These are phyloP conservation scores for Epichloe sibirici DNA, from an alignment of 2,329 filamentous ascomycete species.

Conservation along the genomic window DNA sequence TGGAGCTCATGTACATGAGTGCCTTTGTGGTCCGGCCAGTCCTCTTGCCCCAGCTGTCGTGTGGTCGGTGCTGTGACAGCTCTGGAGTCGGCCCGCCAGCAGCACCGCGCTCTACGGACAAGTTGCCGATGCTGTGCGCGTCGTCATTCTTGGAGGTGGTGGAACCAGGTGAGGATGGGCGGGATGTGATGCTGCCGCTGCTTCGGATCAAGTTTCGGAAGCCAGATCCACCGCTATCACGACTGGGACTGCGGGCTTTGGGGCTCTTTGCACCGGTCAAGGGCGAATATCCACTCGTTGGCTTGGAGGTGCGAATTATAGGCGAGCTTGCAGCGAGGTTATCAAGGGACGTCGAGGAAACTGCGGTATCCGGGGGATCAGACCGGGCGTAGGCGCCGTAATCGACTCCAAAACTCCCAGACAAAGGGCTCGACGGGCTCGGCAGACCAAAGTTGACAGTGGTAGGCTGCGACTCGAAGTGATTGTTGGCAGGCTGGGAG, in stretches of 20 bases:
- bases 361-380: conserved; percentile 34
- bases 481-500: conserved; percentile 53
- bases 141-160: conserved; percentile 44
- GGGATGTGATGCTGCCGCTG: conserved; percentile 30
- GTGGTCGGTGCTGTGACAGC: conserved; percentile 39
- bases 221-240: conserved; percentile 35
- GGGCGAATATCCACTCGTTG: conserved; percentile 62
- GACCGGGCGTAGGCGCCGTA: conserved; percentile 53
- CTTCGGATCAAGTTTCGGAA: conserved; percentile 48
- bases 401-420: conserved; percentile 56
- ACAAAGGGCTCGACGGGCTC: conserved; percentile 23
- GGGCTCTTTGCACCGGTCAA: conserved; percentile 52
- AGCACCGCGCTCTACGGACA: conserved; percentile 46
- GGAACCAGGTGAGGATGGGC: conserved; percentile 49
- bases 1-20: conserved; percentile 63
- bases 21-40: conserved; percentile 40
- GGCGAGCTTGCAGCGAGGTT: conserved; percentile 54
- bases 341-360: conserved; percentile 38
- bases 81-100: conserved; percentile 32
- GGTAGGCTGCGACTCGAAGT: conserved; percentile 50
- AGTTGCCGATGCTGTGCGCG: conserved; percentile 48
- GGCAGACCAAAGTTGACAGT: conserved; percentile 29
- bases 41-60: conserved; percentile 52
- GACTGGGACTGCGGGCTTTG: conserved; percentile 32
- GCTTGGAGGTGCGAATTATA: conserved; percentile 70